Evolutionary conservation across 768 basidiomycete genomes (phyloP).

Genomic region (Serendipita indica): DNA sequence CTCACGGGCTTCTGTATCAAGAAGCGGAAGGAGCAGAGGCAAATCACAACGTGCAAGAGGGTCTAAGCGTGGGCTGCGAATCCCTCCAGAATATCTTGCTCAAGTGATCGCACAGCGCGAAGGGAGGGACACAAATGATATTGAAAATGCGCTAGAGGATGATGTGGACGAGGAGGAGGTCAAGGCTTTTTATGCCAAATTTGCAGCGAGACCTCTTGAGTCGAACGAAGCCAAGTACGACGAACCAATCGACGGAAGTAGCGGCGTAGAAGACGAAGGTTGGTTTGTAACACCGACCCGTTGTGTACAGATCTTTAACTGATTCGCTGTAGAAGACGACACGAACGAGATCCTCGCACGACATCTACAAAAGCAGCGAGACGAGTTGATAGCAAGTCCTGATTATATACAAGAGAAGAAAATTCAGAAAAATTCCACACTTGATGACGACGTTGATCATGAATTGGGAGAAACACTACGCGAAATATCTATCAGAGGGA

Average conservation of each 20-base stretch:
- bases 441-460: not conserved
- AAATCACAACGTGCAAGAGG: slow-evolving; percentile 1
- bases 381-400: not conserved
- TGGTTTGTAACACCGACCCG: slow-evolving; percentile 15
- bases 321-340: not conserved
- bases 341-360: not conserved
- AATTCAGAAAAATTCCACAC: not conserved
- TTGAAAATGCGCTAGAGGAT: not conserved
- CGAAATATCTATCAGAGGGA: not conserved
- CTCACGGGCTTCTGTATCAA: not conserved
- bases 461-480: not conserved
- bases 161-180: slow-evolving; percentile 7
- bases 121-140: not conserved
- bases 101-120: slow-evolving; percentile 6
- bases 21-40: not conserved
- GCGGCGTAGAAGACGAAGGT: slow-evolving; percentile 10
- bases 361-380: not conserved
- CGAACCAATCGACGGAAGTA: slow-evolving; percentile 26
- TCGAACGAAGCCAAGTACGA: slow-evolving; percentile 63
- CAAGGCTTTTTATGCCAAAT: not conserved
- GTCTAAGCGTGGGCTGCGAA: not conserved
- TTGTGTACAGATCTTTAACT: not conserved
- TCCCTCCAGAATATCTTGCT: not conserved
- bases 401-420: not conserved
- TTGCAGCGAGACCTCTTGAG: slow-evolving; percentile 16